Evolutionary conservation across 2,329 filamentous ascomycete genomes (phyloP).

Genomic region (Colletotrichum gloeosporioides): DNA sequence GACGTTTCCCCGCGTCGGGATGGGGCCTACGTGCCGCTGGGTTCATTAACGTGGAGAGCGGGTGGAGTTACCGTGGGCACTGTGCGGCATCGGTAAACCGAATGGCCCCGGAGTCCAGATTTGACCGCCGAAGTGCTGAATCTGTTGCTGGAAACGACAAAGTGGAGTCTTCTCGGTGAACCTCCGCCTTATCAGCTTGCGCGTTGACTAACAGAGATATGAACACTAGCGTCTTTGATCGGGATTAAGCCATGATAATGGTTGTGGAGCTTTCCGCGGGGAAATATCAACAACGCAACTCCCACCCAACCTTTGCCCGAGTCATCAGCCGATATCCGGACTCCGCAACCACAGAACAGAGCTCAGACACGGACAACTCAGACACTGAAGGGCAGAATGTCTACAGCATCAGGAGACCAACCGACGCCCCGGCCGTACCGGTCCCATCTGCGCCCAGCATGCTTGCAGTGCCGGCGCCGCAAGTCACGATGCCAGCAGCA

Average conservation of each 20-base stretch:
- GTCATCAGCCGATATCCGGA: constrained; percentile 14
- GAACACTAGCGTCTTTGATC: not conserved
- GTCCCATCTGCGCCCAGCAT: constrained; percentile 66
- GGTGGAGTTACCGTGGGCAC: constrained; percentile 13
- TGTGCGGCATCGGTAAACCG: not conserved
- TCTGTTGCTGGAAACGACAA: not conserved
- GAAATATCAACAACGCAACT: constrained; percentile 16
- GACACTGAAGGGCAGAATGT: not conserved
- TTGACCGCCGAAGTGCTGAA: not conserved
- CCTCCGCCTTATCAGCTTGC: constrained; percentile 21
- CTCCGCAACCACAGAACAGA: not conserved
- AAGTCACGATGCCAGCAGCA: constrained; percentile 62
- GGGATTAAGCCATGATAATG: not conserved
- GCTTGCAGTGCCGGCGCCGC: constrained; percentile 62
- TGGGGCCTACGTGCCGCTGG: not conserved
- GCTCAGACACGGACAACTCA: not conserved
- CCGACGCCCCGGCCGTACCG: constrained; percentile 55
- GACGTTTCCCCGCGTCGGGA: constrained; percentile 8
- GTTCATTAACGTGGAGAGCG: not conserved
- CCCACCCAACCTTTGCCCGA: constrained; percentile 12
- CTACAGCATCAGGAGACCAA: not conserved
- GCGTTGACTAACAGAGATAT: constrained; percentile 18
- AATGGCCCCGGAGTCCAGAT: not conserved
- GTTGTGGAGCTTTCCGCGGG: constrained; percentile 20
- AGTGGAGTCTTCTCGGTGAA: constrained; percentile 17